Base-by-base conservation (phyloP, 768 basidiomycete genomes). In the Podaxis sp. region DNA sequence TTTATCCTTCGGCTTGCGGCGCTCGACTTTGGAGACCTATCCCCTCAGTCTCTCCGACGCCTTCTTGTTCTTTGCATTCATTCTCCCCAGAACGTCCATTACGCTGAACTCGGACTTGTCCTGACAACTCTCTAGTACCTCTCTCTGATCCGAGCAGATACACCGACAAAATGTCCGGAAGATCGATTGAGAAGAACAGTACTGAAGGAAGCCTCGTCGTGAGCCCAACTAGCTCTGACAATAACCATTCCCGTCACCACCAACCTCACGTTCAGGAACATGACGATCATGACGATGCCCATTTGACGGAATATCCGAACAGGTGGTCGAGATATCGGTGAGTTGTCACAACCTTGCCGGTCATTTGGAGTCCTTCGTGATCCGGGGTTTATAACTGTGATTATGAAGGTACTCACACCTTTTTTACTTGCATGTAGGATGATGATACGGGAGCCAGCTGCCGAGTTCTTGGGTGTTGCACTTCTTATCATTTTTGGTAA, bases 381-480 rank as follows among this genome's bases (percentile, higher is more conserved):
- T 33, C 40, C 30, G 40, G 40, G 51, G 33, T 33, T 33, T 33
- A 33, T 33, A n/a, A 17, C 26, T 26, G 20, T 15, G 40, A 44
- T 48, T 36, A 4, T 15, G 15, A 56, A n/a, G 26, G 1, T 46
- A 38, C 13, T 49, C 26, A 30, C 15, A n/a, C 26, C 13, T 5
- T 20, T 49, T 38, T 30, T 60, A n/a, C 54, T 55, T 51, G 22
- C 15, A n/a, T 20, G 13, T 8, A 62, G 61, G 17, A 37, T 56
- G 54, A 62, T 62, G 30, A 69, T 88, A 44, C 78, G 83, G 63
- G 87, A 90, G 72, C 82, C 86, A 15, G 80, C 79, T 30, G 88
- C 86, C 15, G 88, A 89, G 71, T 87, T 88, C 66, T 68, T 88
- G 49, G 87, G 87, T 20, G 78, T 81, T 7, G 81, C 81, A 68